A percentile compares a stretch with the other conserved stretches of the same genome.
phyloP scores from a whole-genome alignment of 495 filamentous ascomycete species.

The Acidiella bohemica region DNA sequence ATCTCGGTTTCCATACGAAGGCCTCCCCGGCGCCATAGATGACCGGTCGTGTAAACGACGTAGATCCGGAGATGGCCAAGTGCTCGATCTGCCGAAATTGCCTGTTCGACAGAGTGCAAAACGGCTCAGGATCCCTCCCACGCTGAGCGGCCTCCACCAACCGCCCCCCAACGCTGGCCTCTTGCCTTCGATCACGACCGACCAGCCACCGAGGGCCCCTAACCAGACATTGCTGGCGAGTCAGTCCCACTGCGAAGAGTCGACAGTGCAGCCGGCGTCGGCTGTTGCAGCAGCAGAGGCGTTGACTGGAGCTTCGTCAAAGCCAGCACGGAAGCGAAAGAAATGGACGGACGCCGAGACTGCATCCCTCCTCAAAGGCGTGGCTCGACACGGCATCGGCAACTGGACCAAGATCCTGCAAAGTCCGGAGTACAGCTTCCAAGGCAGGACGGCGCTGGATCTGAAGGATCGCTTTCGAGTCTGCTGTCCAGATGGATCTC shows the following conservation, averaged over 20 bases:
- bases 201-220: slow-evolving; percentile 3
- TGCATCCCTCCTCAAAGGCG: slow-evolving; percentile 58
- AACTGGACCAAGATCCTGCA: slow-evolving; percentile 80
- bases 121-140: slow-evolving; percentile 24
- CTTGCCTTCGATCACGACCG: slow-evolving; percentile 25
- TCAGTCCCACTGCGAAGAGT: too few relatives aligned
- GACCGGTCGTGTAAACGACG: slow-evolving; percentile 11
- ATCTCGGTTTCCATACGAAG: neutral
- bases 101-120: slow-evolving; percentile 8
- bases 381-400: slow-evolving; percentile 69
- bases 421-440: slow-evolving; percentile 59
- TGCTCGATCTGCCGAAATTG: slow-evolving; percentile 12
- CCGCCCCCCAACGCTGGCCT: slow-evolving; percentile 28
- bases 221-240: too few relatives aligned
- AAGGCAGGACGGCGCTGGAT: slow-evolving; percentile 61
- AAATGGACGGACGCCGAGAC: slow-evolving; percentile 80
- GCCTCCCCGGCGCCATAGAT: neutral
- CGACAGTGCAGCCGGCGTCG: neutral
- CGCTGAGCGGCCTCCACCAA: slow-evolving; percentile 28
- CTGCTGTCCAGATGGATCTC: slow-evolving; percentile 46
- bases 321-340: slow-evolving; percentile 22
- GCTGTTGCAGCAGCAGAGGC: neutral
- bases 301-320: too few relatives aligned
- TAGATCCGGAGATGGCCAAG: slow-evolving; percentile 8
- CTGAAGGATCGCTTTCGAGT: slow-evolving; percentile 75